A percentile compares a stretch with the other conserved stretches of the same genome.
These are phyloP conservation scores for Rhodosorus marinus DNA, from an alignment of 23 red algal species.

Conservation along the genomic window DNA sequence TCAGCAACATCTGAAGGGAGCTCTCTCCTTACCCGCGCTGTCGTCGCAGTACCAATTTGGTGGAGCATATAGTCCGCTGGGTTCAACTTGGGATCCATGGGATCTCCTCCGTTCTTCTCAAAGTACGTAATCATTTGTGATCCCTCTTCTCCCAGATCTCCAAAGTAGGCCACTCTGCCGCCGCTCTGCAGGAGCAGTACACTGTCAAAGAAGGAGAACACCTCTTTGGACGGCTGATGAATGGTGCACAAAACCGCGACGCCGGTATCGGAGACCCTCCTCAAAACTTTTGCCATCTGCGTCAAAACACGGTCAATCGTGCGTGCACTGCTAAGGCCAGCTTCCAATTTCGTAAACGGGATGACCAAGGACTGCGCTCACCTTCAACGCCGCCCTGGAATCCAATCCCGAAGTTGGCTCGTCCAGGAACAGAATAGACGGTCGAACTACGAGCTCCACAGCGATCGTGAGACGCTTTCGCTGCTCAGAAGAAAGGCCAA, in stretches of 20 bases:
- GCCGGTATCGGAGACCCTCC: constrained; percentile 3
- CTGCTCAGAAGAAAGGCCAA: constrained; percentile 2
- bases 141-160: constrained; percentile 12
- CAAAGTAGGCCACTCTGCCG: constrained; percentile 31
- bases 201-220: constrained; percentile 23
- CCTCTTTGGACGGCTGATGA: constrained; percentile 31
- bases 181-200: constrained; percentile 20
- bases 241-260: constrained; percentile 18
- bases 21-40: too few relatives aligned
- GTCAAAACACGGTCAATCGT: too few relatives aligned
- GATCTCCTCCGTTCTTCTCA: constrained; percentile 19
- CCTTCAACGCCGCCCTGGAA: constrained; percentile 12
- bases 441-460: constrained; percentile 13
- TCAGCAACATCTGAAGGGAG: too few relatives aligned
- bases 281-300: constrained; percentile 6
- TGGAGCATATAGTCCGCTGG: constrained; percentile 38
- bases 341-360: too few relatives aligned
- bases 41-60: constrained; percentile 3
- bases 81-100: constrained; percentile 10
- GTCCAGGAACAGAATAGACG: constrained; percentile 27
- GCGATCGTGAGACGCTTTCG: constrained; percentile 71
- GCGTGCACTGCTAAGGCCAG: too few relatives aligned
- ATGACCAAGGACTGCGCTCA: too few relatives aligned
- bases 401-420: constrained; percentile 46
- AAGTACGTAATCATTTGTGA: constrained; percentile 20